A percentile compares a stretch with the other conserved stretches of the same genome.
phyloP scores from a whole-genome alignment of 495 filamentous ascomycete genomes.

The Aspergillus asperescens region DNA sequence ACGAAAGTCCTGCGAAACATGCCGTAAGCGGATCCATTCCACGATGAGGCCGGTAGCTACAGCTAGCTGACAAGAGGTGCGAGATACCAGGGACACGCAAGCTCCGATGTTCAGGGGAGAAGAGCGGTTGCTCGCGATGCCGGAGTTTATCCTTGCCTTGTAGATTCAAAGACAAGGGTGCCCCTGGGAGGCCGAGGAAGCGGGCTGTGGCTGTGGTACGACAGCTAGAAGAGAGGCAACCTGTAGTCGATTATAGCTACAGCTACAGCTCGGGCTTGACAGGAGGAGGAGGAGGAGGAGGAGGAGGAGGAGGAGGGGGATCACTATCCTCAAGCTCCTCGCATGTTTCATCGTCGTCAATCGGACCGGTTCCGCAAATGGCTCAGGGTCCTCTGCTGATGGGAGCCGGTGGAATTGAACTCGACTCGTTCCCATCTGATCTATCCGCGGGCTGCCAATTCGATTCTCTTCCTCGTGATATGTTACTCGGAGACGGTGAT shows the following conservation, averaged over 20 bases:
- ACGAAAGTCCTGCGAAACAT: conserved; percentile 7
- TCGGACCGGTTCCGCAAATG: neutral
- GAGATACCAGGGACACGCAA: neutral
- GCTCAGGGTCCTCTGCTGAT: neutral
- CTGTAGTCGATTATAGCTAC: neutral
- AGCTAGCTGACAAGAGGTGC: neutral
- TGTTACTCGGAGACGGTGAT: conserved; percentile 2
- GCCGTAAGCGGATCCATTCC: neutral
- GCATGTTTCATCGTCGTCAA: neutral
- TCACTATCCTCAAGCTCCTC: neutral
- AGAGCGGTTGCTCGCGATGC: conserved; percentile 2
- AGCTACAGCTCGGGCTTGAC: neutral
- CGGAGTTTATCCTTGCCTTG: neutral
- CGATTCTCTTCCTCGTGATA: neutral
- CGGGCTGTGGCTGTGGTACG: neutral
- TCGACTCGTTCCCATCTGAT: neutral
- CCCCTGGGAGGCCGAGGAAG: conserved; percentile 4
- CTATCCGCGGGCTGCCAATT: neutral
- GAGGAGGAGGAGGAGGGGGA: too few species aligned
- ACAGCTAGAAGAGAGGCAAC: neutral
- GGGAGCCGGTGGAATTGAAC: neutral
- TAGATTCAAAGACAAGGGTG: conserved; percentile 8
- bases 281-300: too few species aligned
- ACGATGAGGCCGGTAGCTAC: neutral
- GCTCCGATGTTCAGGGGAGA: conserved; percentile 2